Base-by-base conservation (phyloP, 2,329 filamentous ascomycete genomes). In the Alternaria sp. region DNA sequence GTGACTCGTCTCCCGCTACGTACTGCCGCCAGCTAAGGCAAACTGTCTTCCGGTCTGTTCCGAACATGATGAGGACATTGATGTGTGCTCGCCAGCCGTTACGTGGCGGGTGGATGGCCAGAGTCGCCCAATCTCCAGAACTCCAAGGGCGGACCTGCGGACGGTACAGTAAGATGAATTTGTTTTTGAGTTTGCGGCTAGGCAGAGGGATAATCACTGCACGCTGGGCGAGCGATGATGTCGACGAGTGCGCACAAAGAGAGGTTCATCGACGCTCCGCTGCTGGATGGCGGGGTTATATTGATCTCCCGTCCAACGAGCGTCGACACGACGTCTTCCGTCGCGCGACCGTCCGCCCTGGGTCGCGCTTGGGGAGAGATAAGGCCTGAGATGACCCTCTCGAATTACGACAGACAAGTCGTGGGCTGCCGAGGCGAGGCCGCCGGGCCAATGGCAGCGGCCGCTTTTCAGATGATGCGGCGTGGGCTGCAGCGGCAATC, bases 391-490 rank as follows among this genome's bases (percentile, higher is more conserved):
- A 78, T 79, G 77, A 79, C 75, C 56, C 66, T 66, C 65, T 57
- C 57, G 62, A 78, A 79, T 79, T 79, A 79, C 76, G 68, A 66
- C 72, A 71, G 69, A 58, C 61, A 68, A 73, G 71, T 63, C 59
- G 55, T 67, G 67, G 62, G 64, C 64, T 58, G 66, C 62, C 61
- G 60, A 54, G 44, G 64, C 68, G 62, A 57, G 56, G 55, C 53
- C 28, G 60, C 64, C 70, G 73, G 67, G 57, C 78, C 75, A 79
- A 79, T 79, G 37, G 60, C 12, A 46, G 64, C 23, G 0, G 26
- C 28, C 57, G 61, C 60, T 71, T 75, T 71, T 66, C 63, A 58
- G 70, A 69, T 65, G 67, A 63, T 67, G 67, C 60, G 58, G 69
- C 72, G 74, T 75, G 75, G 73, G 72, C 71, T 68, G 67, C 66